A percentile compares a stretch with the other conserved stretches of the same genome.
These are phyloP conservation scores for Eucalyptus cladocalyx DNA, from an alignment of 345 rosid genomes.

Conservation along the genomic window DNA sequence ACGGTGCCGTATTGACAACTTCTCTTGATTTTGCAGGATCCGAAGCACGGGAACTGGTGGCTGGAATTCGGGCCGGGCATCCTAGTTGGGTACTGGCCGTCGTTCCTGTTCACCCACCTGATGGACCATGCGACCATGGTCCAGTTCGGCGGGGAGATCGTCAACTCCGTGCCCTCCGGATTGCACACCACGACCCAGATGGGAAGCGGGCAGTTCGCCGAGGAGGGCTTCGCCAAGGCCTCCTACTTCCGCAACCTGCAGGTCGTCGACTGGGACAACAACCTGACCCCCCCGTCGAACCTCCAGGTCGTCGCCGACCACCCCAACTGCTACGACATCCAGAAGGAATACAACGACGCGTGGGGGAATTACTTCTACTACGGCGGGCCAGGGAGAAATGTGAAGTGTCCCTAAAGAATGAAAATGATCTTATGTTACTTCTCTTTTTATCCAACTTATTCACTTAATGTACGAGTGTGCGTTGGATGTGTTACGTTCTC, in stretches of 20 bases:
- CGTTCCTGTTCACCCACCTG: slow-evolving; percentile 67
- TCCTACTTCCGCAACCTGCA: slow-evolving; percentile 85
- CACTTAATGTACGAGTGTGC: not conserved
- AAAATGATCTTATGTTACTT: not conserved
- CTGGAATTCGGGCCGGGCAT: slow-evolving; percentile 88
- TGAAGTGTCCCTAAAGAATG: slow-evolving; percentile 48
- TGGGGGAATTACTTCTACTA: slow-evolving; percentile 96
- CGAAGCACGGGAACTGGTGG: slow-evolving; percentile 99
- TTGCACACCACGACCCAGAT: slow-evolving; percentile 83
- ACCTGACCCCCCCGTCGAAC: slow-evolving; percentile 55
- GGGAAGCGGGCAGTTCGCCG: slow-evolving; percentile 96
- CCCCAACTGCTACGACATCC: slow-evolving; percentile 82
- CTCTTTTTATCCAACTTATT: not conserved
- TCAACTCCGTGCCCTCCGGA: slow-evolving; percentile 60
- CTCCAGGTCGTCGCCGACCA: slow-evolving; percentile 74
- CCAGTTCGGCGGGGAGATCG: slow-evolving; percentile 93
- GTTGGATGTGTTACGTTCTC: not conserved
- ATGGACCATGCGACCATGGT: slow-evolving; percentile 86
- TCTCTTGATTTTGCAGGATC: slow-evolving; percentile 37
- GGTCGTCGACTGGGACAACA: slow-evolving; percentile 92
- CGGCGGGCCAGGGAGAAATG: slow-evolving; percentile 95
- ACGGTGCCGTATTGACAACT: not conserved
- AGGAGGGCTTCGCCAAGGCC: slow-evolving; percentile 90
- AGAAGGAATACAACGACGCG: slow-evolving; percentile 66
- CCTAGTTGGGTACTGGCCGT: slow-evolving; percentile 93